Evolutionary conservation across 2,329 filamentous ascomycete genomes (phyloP), one percentile per base, ranked within the genome.

Genomic region (Dissoconium aciculare): DNA sequence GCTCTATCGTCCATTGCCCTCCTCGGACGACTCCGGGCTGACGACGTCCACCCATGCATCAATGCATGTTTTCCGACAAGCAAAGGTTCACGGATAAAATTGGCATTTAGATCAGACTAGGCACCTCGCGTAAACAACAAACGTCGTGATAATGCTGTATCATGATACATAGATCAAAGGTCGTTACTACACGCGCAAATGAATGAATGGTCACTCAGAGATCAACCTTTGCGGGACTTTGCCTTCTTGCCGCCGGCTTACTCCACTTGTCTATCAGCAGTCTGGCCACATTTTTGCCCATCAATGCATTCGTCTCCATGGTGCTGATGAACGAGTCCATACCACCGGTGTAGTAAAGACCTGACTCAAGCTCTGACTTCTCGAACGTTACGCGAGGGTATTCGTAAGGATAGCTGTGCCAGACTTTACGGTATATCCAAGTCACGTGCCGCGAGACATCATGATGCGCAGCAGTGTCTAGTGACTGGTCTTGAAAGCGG

Each of bases 311-410:
- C 5, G 89, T 94, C 63, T 98, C 89, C 89, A 98, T 95, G 0
- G 84, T 93, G 6, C 79, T 89, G 43, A 95, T 91, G 52, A 98
- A 94, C 43, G 78, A 78, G 58, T 95, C 87, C 26, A 95, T 91
- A 0, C 67, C 68, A 31, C 63, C 62, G 4, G 70, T 74, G 44
- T 76, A 75, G 66, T 67, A 89, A 10, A 87, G 47, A 0, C 71
- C 70, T 5, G 67, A 55, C 4, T 71, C 74, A 3, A 94, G 52
- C 39, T 75, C 61, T 3, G 77, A 70, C 37, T 89, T 78, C 43
- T 94, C 83, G 53, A 95, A 98, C 0, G 79, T 85, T 0, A 84
- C 74, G 1, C 84, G 69, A 0, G 87, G 87, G n/a, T 74, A 70
- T 44, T 83, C 71, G 39, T 82, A 74, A 0, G 89, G 89, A 53